Evolutionary conservation across 2,329 filamentous ascomycete species (phyloP), one percentile per base, ranked within the genome.

Genomic region (Paecilomyces fulvus): DNA sequence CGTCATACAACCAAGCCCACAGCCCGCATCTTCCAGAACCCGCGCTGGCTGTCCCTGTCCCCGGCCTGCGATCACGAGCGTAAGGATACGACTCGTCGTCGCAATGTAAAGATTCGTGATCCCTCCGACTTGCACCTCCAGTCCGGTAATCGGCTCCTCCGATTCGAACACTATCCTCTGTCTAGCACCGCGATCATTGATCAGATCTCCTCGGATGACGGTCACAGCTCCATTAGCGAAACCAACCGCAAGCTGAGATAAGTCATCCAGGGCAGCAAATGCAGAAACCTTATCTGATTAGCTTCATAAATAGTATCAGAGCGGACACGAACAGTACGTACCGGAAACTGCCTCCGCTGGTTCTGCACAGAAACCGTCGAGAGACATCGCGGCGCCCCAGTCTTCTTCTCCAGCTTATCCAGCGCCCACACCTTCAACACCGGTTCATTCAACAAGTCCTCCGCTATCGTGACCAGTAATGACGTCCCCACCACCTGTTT

Each of bases 391-490:
- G 94, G 94, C 59, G 87, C 79, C 48, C 91, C 91, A 3, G 90
- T 95, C 80, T 95, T 97, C 81, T 94, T 97, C 63, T 95, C 90
- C 3, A 87, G 81, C 74, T 92, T 95, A 70, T 97, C 92, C 64
- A 99, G 79, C 21, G 90, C 92, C 94, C 94, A 99, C n/a, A 97
- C 92, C 72, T 96, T 97, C 58, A 99, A 75, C 20, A 92, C 82
- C 0, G 94, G 92, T 65, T 97, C 91, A 65, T 83, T 88, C 43
- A 88, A 88, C 54, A 96, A 78, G 66, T 97, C 92, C 73, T 99
- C 94, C 74, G 87, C 71, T 49, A 79, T 65, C 0, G 94, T 97
- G 33, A 96, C 85, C 28, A 99, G 80, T 60, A 96, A 75, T 55
- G 90, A 87, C 0, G 92, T 96, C 33, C 89, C 89, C 61, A 92